Base-by-base conservation (phyloP, 2,329 filamentous ascomycete species). In the Stagonosporopsis rhizophila region DNA sequence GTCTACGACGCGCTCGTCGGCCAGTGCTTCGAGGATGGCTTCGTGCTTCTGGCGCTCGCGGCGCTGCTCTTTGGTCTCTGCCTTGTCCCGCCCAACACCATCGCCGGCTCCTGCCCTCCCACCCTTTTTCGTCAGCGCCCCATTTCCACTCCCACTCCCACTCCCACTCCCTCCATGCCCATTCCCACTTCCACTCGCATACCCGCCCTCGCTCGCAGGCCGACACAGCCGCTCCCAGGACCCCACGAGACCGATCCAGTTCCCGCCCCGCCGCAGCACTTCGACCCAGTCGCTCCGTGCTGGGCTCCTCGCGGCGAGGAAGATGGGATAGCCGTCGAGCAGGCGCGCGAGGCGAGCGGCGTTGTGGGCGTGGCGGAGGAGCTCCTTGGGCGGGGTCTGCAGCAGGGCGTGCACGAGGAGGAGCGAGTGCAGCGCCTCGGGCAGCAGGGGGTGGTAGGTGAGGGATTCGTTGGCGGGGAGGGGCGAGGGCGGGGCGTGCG, bases 231-330 rank as follows among this genome's bases (percentile, higher is more conserved):
- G 79, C 60, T 93, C 89, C 91, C 91, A 95, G 1, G 82, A 81
- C 3, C 82, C 77, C 2, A 76, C 72, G 8, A 95, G 81, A 6
- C 84, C 81, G 47, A 94, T 82, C 88, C 88, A 92, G 69, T 91
- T 89, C 30, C 85, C 81, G 0, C 84, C 82, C 27, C 85, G 83
- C 0, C 87, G 83, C 9, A 95, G 74, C 0, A 94, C 81, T 74
- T 94, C 89, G 44, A 89, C 85, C 91, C 91, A 96, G 75, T 96
- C 91, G 3, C 88, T 85, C 47, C 90, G 86, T 2, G 89, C 87
- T 1, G 89, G 87, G 3, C 86, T 89, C 45, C 89, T 82, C 22
- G 88, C 87, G 0, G 87, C 82, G 61, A 92, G 87, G 70, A 96
- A 94, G 44, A 94, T 84, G 0, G 91, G 91, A 65, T 91, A 93